These are phyloP conservation scores for Oryza coarctata DNA, from an alignment of 176 grass and related monocot species.

Conservation along the genomic window DNA sequence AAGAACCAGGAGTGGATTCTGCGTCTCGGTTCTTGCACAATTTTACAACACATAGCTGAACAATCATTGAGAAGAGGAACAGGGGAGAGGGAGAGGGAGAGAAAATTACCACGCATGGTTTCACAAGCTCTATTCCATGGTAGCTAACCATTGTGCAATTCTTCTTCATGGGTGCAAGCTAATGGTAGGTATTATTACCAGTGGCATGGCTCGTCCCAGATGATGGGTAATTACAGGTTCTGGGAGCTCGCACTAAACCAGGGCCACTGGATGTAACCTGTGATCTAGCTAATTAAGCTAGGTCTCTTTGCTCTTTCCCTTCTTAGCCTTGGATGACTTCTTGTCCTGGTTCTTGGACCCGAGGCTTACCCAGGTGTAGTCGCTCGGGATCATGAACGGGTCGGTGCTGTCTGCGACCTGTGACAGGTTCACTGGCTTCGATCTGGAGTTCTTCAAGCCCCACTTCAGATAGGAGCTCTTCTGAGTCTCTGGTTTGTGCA, in stretches of 20 bases:
- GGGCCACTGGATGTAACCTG: background rate
- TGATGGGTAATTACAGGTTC: slow-evolving; percentile 54
- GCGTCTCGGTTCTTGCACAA: slow-evolving; percentile 2
- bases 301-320: slow-evolving; percentile 58
- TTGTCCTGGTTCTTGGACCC: slow-evolving; percentile 64
- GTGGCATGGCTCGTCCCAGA: slow-evolving; percentile 15
- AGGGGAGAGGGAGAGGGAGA: background rate
- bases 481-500: slow-evolving; percentile 45
- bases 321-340: slow-evolving; percentile 66
- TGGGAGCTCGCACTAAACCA: slow-evolving; percentile 27
- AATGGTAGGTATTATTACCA: slow-evolving; percentile 30
- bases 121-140: slow-evolving; percentile 3
- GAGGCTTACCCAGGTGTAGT: slow-evolving; percentile 79
- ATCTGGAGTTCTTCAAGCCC: slow-evolving; percentile 52
- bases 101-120: slow-evolving; percentile 28
- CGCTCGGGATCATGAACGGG: slow-evolving; percentile 71
- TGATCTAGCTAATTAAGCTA: slow-evolving; percentile 20
- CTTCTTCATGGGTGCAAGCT: background rate
- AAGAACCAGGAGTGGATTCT: background rate
- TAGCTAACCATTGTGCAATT: slow-evolving; percentile 11
- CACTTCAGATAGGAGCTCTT: slow-evolving; percentile 75
- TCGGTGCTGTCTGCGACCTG: slow-evolving; percentile 70
- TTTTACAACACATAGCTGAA: slow-evolving; percentile 39
- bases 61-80: slow-evolving; percentile 30
- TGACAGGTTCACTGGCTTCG: slow-evolving; percentile 71